Evolutionary conservation across 495 filamentous ascomycete genomes (phyloP), one percentile per base, ranked within the genome.

Genomic region (Cercophora newfieldiana): DNA sequence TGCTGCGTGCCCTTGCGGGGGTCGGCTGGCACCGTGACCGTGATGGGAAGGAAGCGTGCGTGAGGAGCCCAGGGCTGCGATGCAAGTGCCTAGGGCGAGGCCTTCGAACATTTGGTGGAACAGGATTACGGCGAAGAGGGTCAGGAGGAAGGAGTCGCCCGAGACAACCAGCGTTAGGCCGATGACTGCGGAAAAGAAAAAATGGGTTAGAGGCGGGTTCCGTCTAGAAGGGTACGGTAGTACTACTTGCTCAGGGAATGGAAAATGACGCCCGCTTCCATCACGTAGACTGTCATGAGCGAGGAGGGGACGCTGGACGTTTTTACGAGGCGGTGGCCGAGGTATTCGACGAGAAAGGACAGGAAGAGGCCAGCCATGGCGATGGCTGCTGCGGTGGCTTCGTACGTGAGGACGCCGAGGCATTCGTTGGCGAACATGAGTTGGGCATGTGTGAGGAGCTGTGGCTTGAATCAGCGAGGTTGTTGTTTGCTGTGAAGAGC

Each of bases 51-150:
- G 22, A 18, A 55, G 57, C n/a, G n/a, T n/a, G n/a, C n/a, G 3
- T 26, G 29, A 4, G 24, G 55, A 55, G 56, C 76, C 73, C 19
- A 91, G 79, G 0, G 84, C 82, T 6, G 90, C 87, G 65, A 92
- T 91, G 30, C 89, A 85, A 5, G 89, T 85, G 12, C 90, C 89
- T 7, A 93, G 83, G 18, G 90, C 90, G 58, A 92, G 80, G 19
- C 91, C 90, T 79, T 94, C 91, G 61, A 94, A 93, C 71, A 89
- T 89, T 70, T 94, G 86, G 68, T 87, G 86, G 75, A 89, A 87
- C 58, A 86, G 69, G 53, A 89, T 85, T 29, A 87, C 86, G 33
- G 82, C 71, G 64, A 86, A 82, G 29, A 89, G 80, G 7, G 81
- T 83, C 37, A 77, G 71, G 76, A 88, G 87, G 69, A 78, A 80